Conservation (phyloP, 352 stramenopile species). For the Phytophthora podocarpi region DNA sequence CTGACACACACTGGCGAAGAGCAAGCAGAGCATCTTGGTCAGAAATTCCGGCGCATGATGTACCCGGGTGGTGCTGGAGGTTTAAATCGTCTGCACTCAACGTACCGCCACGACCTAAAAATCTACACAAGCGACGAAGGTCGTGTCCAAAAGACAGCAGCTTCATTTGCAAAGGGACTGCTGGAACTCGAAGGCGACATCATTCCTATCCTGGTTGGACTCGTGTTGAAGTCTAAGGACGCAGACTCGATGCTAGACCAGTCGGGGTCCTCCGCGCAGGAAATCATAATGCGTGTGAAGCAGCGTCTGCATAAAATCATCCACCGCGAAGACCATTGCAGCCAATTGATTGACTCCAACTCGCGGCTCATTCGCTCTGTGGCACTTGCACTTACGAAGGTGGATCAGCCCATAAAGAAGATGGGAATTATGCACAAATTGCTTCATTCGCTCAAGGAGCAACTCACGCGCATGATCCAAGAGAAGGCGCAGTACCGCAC, state of each 20-base stretch:
- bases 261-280: conserved; percentile 94
- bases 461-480: conserved; percentile 80
- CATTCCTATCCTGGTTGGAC: conserved; percentile 98
- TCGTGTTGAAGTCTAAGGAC: conserved; percentile 91
- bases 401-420: conserved; percentile 95
- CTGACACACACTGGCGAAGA: conserved; percentile 97
- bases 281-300: conserved; percentile 91
- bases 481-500: conserved; percentile 74
- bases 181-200: conserved; percentile 99
- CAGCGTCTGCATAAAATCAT: conserved; percentile 89
- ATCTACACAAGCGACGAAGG: conserved; percentile 99
- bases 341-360: conserved; percentile 75
- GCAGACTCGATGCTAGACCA: conserved; percentile 98
- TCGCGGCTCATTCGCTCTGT: conserved; percentile 85
- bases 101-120: conserved; percentile 99
- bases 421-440: conserved; percentile 91
- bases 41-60: conserved; percentile 89
- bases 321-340: conserved; percentile 82
- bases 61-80: conserved; percentile 93
- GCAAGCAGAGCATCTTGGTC: conserved; percentile 95
- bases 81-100: conserved; percentile 98
- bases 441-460: conserved; percentile 94
- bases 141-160: conserved; percentile 99
- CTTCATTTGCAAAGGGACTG: conserved; percentile 98
- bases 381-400: conserved; percentile 70